Evolutionary conservation across 2,329 filamentous ascomycete genomes (phyloP).

Genomic region (Cytospora mali): DNA sequence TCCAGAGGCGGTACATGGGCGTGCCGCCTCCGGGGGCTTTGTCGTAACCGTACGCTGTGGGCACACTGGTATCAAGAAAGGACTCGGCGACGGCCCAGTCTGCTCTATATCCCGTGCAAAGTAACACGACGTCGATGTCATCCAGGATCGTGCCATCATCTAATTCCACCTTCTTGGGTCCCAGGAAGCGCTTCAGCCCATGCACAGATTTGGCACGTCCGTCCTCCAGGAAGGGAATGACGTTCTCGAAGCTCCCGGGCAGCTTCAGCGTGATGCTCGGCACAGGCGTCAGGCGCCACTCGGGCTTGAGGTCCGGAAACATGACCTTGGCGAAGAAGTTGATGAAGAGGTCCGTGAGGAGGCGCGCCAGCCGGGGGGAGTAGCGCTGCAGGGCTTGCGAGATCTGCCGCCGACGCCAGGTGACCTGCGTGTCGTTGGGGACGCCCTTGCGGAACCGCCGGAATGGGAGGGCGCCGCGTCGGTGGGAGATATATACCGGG

Average conservation of each 20-base stretch:
- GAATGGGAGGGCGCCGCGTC: constrained; percentile 25
- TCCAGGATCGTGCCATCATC: constrained; percentile 23
- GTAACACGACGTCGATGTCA: constrained; percentile 23
- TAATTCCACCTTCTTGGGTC: constrained; percentile 24
- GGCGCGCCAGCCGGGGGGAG: constrained; percentile 30
- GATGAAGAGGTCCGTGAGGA: constrained; percentile 12
- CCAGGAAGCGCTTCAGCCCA: constrained; percentile 21
- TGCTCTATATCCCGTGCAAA: constrained; percentile 27
- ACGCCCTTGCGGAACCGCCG: constrained; percentile 22
- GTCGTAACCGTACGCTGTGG: constrained; percentile 12
- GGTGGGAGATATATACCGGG: constrained; percentile 29
- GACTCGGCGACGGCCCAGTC: constrained; percentile 21
- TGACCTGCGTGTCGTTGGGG: constrained; percentile 29
- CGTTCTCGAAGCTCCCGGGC: constrained; percentile 31
- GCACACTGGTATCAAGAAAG: constrained; percentile 24
- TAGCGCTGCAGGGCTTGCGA: constrained; percentile 20
- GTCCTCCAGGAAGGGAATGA: constrained; percentile 39
- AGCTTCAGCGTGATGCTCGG: constrained; percentile 26
- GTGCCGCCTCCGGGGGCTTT: background rate
- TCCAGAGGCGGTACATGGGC: constrained; percentile 26
- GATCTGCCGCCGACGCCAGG: constrained; percentile 34
- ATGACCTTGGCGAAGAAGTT: constrained; percentile 6
- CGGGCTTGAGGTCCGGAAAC: constrained; percentile 33
- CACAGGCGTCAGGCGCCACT: constrained; percentile 35
- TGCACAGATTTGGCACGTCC: constrained; percentile 21